These are phyloP conservation scores for Alnus rubra DNA, from an alignment of 306 rosid species.

Conservation along the genomic window DNA sequence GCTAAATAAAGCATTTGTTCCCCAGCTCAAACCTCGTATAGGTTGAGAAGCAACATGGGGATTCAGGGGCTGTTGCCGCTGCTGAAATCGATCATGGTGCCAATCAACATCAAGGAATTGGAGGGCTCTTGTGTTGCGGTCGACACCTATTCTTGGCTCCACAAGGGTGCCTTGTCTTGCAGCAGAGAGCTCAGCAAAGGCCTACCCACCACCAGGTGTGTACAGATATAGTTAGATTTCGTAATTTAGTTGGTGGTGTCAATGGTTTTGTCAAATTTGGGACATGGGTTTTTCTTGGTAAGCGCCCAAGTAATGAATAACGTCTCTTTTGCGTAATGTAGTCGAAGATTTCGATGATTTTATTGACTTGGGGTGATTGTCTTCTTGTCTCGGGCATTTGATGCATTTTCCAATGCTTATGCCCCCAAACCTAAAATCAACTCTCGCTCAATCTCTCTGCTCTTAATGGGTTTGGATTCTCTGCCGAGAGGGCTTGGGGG, in stretches of 20 bases:
- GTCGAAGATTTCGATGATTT: neutral
- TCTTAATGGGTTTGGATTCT: neutral
- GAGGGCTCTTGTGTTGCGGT: conserved; percentile 68
- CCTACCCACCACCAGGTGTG: conserved; percentile 74
- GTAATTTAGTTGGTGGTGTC: neutral
- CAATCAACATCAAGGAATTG: conserved; percentile 77
- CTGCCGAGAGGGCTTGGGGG: neutral
- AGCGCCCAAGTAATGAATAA: neutral
- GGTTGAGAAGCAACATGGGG: conserved; percentile 56
- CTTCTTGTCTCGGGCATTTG: conserved; percentile 6
- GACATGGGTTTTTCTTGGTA: neutral
- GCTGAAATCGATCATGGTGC: conserved; percentile 79
- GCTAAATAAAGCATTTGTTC: no score
- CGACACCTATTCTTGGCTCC: conserved; percentile 97
- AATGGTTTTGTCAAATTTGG: neutral
- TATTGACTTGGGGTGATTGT: neutral
- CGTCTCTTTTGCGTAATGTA: neutral
- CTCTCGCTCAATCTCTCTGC: neutral
- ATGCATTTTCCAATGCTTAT: neutral
- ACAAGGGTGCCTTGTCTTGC: conserved; percentile 90
- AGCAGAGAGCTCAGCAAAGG: conserved; percentile 84
- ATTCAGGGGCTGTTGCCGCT: conserved; percentile 88
- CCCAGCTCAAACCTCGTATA: neutral
- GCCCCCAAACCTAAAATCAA: neutral
- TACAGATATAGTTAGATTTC: neutral